A percentile compares a stretch with the other conserved stretches of the same genome.
Conservation (phyloP, 139 green algal genomes). For the Chlamydomonas asymmetrica region DNA sequence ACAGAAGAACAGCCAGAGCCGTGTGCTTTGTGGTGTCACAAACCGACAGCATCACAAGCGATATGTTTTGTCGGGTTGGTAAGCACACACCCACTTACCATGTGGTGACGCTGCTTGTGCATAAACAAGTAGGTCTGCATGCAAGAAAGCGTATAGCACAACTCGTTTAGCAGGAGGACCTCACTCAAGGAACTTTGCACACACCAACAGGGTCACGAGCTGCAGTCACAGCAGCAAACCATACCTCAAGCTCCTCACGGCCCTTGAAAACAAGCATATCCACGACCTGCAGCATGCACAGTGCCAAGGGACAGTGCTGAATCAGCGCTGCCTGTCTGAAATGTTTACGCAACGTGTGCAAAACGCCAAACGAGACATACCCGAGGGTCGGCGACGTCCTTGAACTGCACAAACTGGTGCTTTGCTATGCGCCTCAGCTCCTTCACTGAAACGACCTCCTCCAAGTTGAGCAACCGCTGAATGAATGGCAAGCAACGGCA, state of each 20-base stretch:
- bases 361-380: conserved; percentile 35
- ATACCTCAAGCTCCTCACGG: conserved; percentile 83
- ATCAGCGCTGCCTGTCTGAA: too few relatives aligned
- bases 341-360: background rate
- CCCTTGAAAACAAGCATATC: conserved; percentile 88
- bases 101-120: conserved; percentile 87
- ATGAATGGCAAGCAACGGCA: conserved; percentile 63
- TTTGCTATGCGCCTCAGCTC: conserved; percentile 58
- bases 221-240: background rate
- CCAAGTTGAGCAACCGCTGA: conserved; percentile 46
- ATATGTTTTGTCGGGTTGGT: background rate
- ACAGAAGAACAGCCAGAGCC: background rate
- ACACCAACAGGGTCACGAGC: too few relatives aligned
- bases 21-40: background rate
- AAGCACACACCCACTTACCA: conserved; percentile 43
- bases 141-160: background rate
- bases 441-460: conserved; percentile 48
- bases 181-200: too few relatives aligned
- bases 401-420: conserved; percentile 51
- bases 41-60: background rate
- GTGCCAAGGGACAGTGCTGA: background rate
- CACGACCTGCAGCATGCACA: conserved; percentile 48
- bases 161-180: background rate
- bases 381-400: conserved; percentile 57
- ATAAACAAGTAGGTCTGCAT: conserved; percentile 76